These are phyloP conservation scores for Sporothrix protearum DNA, from an alignment of 2,329 filamentous ascomycete species.

Conservation along the genomic window DNA sequence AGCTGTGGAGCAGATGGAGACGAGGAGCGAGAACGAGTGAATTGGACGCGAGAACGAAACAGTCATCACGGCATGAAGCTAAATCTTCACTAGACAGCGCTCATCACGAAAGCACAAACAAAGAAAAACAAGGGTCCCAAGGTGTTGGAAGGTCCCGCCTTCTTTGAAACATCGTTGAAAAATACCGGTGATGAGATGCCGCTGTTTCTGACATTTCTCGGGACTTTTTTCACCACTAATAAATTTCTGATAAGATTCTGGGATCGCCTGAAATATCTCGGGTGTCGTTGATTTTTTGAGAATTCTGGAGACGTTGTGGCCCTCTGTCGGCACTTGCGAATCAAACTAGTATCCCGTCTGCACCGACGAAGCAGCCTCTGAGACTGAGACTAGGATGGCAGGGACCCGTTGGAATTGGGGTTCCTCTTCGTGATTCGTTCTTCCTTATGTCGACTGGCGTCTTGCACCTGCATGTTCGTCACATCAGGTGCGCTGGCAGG, in stretches of 20 bases:
- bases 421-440: background rate
- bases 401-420: background rate
- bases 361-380: background rate
- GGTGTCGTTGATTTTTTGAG: background rate
- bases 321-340: slow-evolving; percentile 5
- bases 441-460: background rate
- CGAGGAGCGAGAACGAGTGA: background rate
- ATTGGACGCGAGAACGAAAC: background rate
- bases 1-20: background rate
- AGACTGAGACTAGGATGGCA: background rate
- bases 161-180: background rate
- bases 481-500: background rate
- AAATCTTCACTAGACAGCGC: background rate
- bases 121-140: background rate
- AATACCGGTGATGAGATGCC: background rate
- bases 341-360: background rate
- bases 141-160: background rate
- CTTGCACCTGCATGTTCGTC: background rate
- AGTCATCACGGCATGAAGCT: background rate
- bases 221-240: background rate
- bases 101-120: background rate
- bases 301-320: background rate
- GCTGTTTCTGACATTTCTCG: background rate
- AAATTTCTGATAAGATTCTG: background rate
- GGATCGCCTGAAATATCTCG: background rate